Conservation (phyloP, 2,329 filamentous ascomycete genomes). For the Cercospora sesami region DNA sequence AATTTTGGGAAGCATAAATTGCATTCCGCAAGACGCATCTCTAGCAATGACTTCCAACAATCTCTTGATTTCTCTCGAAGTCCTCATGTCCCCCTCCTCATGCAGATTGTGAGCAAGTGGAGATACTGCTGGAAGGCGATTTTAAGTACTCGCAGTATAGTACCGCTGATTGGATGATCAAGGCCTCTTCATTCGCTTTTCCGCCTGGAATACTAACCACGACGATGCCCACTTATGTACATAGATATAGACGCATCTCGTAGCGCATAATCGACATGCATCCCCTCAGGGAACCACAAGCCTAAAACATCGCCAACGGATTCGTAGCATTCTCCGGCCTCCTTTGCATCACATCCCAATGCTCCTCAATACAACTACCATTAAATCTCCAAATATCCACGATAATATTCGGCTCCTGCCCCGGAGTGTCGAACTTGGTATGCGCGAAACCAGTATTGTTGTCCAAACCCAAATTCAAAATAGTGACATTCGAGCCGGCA, state of each 20-base stretch:
- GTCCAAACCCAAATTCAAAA: not conserved
- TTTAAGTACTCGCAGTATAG: not conserved
- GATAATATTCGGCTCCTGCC: not conserved
- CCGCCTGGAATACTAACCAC: not conserved
- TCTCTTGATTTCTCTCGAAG: no score
- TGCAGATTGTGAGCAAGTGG: no score
- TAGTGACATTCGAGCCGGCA: not conserved
- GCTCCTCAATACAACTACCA: constrained; percentile 5
- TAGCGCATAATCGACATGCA: not conserved
- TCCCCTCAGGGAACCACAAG: not conserved
- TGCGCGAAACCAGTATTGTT: not conserved
- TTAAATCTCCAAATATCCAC: constrained; percentile 5
- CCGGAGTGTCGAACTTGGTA: not conserved
- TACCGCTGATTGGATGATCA: not conserved
- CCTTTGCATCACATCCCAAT: constrained; percentile 8
- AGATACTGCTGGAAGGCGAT: not conserved
- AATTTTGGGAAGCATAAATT: not conserved
- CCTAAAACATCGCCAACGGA: constrained; percentile 14
- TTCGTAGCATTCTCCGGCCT: constrained; percentile 23
- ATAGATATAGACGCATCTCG: not conserved
- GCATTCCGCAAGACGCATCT: not conserved
- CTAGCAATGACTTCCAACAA: not conserved
- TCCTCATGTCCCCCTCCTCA: no score
- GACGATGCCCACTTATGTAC: not conserved
- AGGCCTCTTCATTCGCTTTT: not conserved